phyloP scores from a whole-genome alignment of 31 red algal genomes.

The Porphyra umbilicalis region DNA sequence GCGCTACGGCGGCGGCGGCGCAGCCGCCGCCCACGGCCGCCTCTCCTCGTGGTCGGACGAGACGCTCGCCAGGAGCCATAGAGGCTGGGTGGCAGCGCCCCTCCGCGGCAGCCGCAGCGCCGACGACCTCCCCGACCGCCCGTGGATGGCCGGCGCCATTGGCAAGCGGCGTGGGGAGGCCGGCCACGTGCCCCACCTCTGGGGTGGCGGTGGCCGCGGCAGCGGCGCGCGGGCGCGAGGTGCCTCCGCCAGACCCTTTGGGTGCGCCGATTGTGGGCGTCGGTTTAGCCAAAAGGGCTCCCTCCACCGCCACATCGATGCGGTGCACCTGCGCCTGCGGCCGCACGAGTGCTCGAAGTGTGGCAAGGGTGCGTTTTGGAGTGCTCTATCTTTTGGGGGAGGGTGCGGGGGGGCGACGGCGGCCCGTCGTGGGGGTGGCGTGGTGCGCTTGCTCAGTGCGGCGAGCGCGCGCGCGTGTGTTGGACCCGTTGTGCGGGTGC shows the following conservation, averaged over 20 bases:
- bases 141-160: too few species aligned
- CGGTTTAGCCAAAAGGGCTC: background rate
- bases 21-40: too few species aligned
- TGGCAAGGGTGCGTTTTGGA: background rate
- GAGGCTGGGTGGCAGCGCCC: background rate
- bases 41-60: too few species aligned
- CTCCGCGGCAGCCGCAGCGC: background rate
- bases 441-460: too few species aligned
- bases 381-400: background rate
- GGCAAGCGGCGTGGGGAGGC: too few species aligned
- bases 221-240: background rate
- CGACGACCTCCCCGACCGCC: background rate
- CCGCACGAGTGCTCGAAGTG: background rate
- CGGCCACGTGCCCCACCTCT: background rate
- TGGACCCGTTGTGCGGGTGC: background rate
- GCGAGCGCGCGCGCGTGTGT: too few species aligned
- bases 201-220: background rate
- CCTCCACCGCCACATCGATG: background rate
- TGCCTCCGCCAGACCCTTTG: slow-evolving; percentile 20
- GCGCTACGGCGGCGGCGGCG: too few species aligned
- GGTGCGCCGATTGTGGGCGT: slow-evolving; percentile 21
- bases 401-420: too few species aligned
- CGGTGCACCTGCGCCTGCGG: background rate
- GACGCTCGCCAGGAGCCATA: too few species aligned
- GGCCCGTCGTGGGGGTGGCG: too few species aligned